These are phyloP conservation scores for Triticum urartu DNA, from an alignment of 176 grass and related monocot species.

Conservation along the genomic window DNA sequence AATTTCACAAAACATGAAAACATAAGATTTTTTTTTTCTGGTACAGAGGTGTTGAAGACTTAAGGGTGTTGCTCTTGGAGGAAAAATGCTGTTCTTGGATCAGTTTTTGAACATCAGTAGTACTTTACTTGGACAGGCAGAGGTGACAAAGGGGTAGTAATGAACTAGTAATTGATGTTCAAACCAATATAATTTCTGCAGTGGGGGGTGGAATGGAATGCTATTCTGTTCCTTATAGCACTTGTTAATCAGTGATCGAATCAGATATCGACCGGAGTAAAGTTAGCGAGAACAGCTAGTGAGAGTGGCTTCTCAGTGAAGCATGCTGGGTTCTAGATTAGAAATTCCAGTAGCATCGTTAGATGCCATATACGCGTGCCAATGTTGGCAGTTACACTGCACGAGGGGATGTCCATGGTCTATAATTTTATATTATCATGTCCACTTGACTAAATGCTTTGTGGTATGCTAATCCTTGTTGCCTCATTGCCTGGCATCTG, in stretches of 20 bases:
- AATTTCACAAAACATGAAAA: background rate
- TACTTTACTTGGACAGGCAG: constrained; percentile 16
- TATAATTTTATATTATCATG: constrained; percentile 39
- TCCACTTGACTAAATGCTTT: constrained; percentile 41
- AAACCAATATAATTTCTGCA: constrained; percentile 11
- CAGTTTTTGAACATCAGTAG: background rate
- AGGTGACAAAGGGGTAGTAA: background rate
- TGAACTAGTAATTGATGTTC: constrained; percentile 1
- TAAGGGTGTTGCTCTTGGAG: constrained; percentile 1
- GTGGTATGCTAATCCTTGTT: constrained; percentile 34
- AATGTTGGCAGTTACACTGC: constrained; percentile 45
- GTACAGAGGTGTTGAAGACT: constrained; percentile 17
- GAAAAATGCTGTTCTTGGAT: background rate
- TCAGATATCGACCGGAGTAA: constrained; percentile 27
- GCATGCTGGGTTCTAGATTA: constrained; percentile 36
- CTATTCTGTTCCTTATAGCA: constrained; percentile 39
- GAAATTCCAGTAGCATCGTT: constrained; percentile 32
- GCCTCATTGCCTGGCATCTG: constrained; percentile 44
- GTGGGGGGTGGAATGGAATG: constrained; percentile 25
- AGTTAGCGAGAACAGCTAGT: constrained; percentile 28
- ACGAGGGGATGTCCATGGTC: constrained; percentile 33
- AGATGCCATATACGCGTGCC: constrained; percentile 32
- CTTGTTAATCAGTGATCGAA: constrained; percentile 35
- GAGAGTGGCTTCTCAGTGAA: constrained; percentile 44
- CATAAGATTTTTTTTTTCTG: constrained; percentile 9